Evolutionary conservation across 805 yeast genomes (phyloP), one percentile per base, ranked within the genome.

Genomic region (Yarrowia bubula): DNA sequence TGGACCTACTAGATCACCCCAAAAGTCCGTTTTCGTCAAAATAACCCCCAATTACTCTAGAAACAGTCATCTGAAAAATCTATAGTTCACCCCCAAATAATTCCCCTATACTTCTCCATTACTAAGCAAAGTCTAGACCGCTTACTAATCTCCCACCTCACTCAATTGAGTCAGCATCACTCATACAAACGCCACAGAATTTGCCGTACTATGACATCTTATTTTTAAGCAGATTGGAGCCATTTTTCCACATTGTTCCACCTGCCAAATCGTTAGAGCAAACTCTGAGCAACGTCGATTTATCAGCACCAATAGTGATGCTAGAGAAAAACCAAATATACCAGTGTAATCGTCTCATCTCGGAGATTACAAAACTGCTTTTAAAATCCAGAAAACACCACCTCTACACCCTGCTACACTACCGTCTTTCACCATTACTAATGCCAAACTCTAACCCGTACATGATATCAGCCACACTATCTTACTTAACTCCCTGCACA

Each of bases 381-480:
- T 41, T 1, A 17, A 5, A 41, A 22, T 5, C 28, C 28, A 3
- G 4, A 22, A 22, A 22, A 22, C 4, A 3, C 28, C 28, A 22
- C 28, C 5, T 22, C 5, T 22, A 22, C n/a, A n/a, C n/a, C 15
- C 10, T 39, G 1, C 18, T 5, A n/a, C 18, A 39, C 8, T 18
- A n/a, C 31, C 8, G 15, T 22, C 47, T 10, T 13, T 10, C n/a
- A 22, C 28, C 37, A 28, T 46, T 46, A 46, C 37, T 46, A 46
- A 46, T 32, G 5, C 28, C 17, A 44, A 35, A 17, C 41, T 31
- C 31, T 17, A 48, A 48, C 41, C n/a, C 41, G 13, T 31, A 15
- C 37, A 33, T 43, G 48, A 47, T 32, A 32, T 18, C 58, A 37
- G 58, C 58, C 58, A 51, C 58, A 51, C 58, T 18, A 11, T 13